Percentiles rank a stretch among this genome's conserved stretches.
Conservation (phyloP, 306 rosid species). For the Vigna radiata region DNA sequence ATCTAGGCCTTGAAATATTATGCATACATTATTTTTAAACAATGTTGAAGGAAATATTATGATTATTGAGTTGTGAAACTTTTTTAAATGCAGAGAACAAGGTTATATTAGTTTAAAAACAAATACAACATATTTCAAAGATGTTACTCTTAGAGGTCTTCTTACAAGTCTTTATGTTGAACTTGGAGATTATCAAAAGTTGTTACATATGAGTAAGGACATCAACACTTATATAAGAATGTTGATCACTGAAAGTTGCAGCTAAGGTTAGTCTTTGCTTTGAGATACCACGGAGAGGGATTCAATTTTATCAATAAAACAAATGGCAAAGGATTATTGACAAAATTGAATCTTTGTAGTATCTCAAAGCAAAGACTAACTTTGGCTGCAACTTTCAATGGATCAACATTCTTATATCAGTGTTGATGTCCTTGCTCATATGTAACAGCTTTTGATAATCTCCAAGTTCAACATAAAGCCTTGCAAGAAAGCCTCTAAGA, state of each 20-base stretch:
- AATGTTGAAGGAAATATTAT: too few relatives aligned
- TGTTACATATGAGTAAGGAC: constrained; percentile 66
- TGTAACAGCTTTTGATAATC: constrained; percentile 77
- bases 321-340: not conserved
- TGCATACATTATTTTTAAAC: too few relatives aligned
- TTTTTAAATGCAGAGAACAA: too few relatives aligned
- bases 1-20: too few relatives aligned
- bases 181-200: constrained; percentile 81
- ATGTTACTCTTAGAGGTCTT: constrained; percentile 55
- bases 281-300: constrained; percentile 27
- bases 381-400: constrained; percentile 76
- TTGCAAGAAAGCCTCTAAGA: constrained; percentile 69
- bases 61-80: too few relatives aligned
- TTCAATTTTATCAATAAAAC: constrained; percentile 21
- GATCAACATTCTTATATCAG: constrained; percentile 68
- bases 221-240: constrained; percentile 65
- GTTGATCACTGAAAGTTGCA: constrained; percentile 71
- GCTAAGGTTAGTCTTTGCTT: constrained; percentile 60
- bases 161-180: constrained; percentile 76
- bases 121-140: constrained; percentile 50
- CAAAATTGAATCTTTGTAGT: constrained; percentile 28
- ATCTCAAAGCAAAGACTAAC: constrained; percentile 37
- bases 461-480: constrained; percentile 68
- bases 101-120: too few relatives aligned
- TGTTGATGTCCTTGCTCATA: constrained; percentile 72